Evolutionary conservation across 1,284 basidiomycete species (phyloP), one percentile per base, ranked within the genome.

Genomic region (Pseudozyma tsukubaensis): DNA sequence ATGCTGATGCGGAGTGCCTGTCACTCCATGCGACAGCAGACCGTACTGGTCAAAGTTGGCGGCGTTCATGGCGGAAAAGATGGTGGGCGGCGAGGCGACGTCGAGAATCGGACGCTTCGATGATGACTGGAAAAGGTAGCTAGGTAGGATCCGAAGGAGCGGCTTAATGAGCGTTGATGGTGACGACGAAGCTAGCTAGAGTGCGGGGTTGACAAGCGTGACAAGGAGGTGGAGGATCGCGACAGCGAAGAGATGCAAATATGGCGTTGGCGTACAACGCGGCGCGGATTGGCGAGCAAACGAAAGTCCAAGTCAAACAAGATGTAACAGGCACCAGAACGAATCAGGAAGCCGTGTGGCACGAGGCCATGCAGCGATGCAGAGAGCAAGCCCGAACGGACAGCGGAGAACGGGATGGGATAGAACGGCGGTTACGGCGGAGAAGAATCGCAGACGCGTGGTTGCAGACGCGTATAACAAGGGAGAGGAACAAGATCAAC

Each of bases 21-120:
- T 56, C 35, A 74, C 72, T 11, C 62, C 53, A 53, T 74, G 72
- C 53, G 67, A 71, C 34, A 75, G 64, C 42, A 76, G 66, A 54
- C 72, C 72, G 47, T 75, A 75, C 40, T 74, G 71, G 59, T 75
- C 72, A 49, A 75, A 75, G 43, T 57, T 70, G 56, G 71, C 61
- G 50, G 71, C 71, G 43, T 74, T 74, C 71, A 74, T 74, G 59
- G 54, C 43, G 62, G 68, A 61, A 65, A 70, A 64, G 68, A 70
- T 70, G 61, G 58, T 65, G 68, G 68, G 61, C 58, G 68, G 58
- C 58, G 57, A 57, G 58, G 45, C 54, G 60, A 49, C 61, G 57
- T 64, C 68, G 50, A 53, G 37, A 54, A 64, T 70, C 67, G 57
- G 67, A 70, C 67, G 60, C 60, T 59, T 37, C 67, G 68, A 71